Evolutionary conservation across 1,284 basidiomycete species (phyloP), one percentile per base, ranked within the genome.

Genomic region (Cryptococcus floricola): DNA sequence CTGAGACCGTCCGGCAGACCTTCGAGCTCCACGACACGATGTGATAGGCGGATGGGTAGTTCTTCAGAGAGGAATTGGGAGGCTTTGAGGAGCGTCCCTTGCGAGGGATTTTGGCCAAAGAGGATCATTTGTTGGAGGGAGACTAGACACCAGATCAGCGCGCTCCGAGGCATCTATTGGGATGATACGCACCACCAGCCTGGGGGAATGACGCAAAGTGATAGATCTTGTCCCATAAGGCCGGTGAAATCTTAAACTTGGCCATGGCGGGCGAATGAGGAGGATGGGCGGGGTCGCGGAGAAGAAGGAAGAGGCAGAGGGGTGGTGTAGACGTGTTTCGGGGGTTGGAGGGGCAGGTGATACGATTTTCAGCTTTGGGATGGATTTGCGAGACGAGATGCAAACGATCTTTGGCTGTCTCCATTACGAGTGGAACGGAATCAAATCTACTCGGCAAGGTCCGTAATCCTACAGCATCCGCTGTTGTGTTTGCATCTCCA

Each of bases 11-110:
- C 89, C 0, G 96, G 95, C 5, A 99, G 82, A 65, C 92, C 87
- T 69, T 98, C 92, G 39, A 99, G 84, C 79, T 99, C 95, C 73
- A 95, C 94, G 42, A 96, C 93, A 38, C 96, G 85, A 74, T 99
- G 95, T 0, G 94, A 93, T 16, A 99, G 83, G 34, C 95, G 86
- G 10, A 99, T 89, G 0, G 95, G 95, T 0, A 98, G 81, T 58
- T 76, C 79, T 61, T 88, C 88, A 58, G 85, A 81, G 10, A 92
- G 81, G 76, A 91, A 92, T 70, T 91, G 87, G 56, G 86, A 87
- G 0, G 88, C 91, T 75, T 88, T 87, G 48, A 92, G 79, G n/a
- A 93, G 79, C 0, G 91, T 93, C 0, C 90, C 90, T 72, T 91
- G 88, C 43, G 86, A 86, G 1, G 89, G 88, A 68, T 91, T 88